Evolutionary conservation across 2,329 filamentous ascomycete species (phyloP), one percentile per base, ranked within the genome.

Genomic region (Fusarium sp.): DNA sequence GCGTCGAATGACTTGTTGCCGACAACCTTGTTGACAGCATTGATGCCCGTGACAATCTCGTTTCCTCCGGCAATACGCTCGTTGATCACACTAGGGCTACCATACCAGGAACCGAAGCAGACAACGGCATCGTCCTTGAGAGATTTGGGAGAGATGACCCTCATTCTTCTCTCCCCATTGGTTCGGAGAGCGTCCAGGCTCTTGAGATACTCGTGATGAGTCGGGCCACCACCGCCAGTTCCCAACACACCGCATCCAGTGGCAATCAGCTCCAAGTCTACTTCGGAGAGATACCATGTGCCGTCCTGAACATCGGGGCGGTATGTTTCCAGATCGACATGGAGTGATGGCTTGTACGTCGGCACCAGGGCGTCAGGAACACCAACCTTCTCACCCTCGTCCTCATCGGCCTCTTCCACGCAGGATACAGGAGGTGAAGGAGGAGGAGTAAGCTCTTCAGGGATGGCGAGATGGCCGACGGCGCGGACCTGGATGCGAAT

Each of bases 71-170:
- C 70, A 2, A 79, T 69, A 0, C 74, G 71, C 64, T 79, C 77
- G 31, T 76, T 76, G 36, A 76, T 75, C 9, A 79, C 77, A 19
- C 75, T 78, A 0, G 78, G 78, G 31, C 77, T 78, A 4, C 79
- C 80, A 39, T 81, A 81, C 73, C 79, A 80, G 0, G 78, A 78
- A 0, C 79, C 79, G 35, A 80, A 78, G 38, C 78, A 78, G 5
- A 79, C 73, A 2, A 73, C 65, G 8, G 77, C 78, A 10, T 74
- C 68, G 28, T 81, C 79, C 5, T 72, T 67, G 0, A 81, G 63
- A 0, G 70, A 66, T 6, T 72, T 72, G 0, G 78, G 75, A 0
- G 77, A 72, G 2, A 83, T 72, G 1, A 83, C 73, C 7, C 78
- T 70, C 71, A 81, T 78, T 46, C 73, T 72, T 43, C 75, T 67